Base-by-base conservation (phyloP, 768 basidiomycete genomes). In the Clitopilus hobsonii region DNA sequence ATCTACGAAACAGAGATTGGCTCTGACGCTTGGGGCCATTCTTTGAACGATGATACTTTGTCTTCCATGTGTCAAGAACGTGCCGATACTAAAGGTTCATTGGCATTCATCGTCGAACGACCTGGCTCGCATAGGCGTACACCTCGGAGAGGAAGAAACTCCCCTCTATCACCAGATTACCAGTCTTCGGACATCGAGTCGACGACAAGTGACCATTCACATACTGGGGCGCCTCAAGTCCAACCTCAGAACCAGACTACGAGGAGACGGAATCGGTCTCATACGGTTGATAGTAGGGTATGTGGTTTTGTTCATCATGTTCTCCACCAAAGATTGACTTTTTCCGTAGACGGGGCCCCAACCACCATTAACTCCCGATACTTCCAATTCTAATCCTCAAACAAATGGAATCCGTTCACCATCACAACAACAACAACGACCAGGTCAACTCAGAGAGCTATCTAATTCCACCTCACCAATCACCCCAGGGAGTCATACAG, bases 1-100 rank as follows among this genome's bases (percentile, higher is more conserved):
- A 59, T 63, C 23, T 63, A 56, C 23, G 62, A 63, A 50, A 59
- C 62, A 5, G 60, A 63, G 49, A 61, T 63, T 32, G 62, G 62
- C 22, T 58, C 60, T 18, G 53, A 61, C 6, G 58, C 58, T 7
- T 61, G 58, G 23, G 60, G 62, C 14, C 45, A 52, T 22, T 58
- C 62, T 52, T 29, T 63, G 29, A 56, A 23, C 5, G 58, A 63
- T 47, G 45, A 54, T 26, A 53, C 49, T 5, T 29, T 63, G 14
- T 55, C 60, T 22, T 47, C 41, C 13, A 38, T 63, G 30, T 63
- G 60, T 51, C 51, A 48, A 20, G 60, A 59, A 48, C 58, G 62
- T 18, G 60, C 56, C 10, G 62, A 63, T 27, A 56, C 48, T 47
- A 58, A 25, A 50, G 62, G 50, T 18, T 63, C 62, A 10, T 51